phyloP scores from a whole-genome alignment of 176 grass and related monocot species.

The Tuctoria greenei region DNA sequence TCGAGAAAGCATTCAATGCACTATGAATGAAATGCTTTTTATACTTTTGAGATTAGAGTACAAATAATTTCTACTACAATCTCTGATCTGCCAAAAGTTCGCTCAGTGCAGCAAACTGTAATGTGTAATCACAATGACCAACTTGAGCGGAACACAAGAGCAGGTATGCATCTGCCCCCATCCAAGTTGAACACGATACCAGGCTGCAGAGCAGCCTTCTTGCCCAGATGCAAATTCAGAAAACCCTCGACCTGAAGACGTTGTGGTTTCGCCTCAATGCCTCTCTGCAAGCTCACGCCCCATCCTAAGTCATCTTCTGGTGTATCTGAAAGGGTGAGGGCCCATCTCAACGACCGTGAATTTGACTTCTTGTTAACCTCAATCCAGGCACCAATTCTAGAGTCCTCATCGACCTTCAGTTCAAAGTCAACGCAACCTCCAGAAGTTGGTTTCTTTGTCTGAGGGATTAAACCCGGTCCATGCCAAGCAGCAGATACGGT shows the following conservation, averaged over 20 bases:
- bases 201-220: constrained; percentile 66
- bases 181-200: constrained; percentile 52
- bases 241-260: constrained; percentile 61
- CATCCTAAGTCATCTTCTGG: constrained; percentile 64
- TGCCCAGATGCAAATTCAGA: constrained; percentile 66
- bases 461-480: constrained; percentile 37
- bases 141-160: constrained; percentile 54
- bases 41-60: not conserved
- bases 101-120: not conserved
- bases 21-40: not conserved
- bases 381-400: constrained; percentile 72
- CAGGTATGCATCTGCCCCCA: constrained; percentile 40
- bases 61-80: constrained; percentile 13
- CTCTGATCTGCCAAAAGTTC: constrained; percentile 21
- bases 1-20: not conserved
- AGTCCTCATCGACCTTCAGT: constrained; percentile 75
- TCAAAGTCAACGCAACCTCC: constrained; percentile 59
- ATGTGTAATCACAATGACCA: constrained; percentile 56
- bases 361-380: constrained; percentile 58
- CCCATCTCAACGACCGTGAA: constrained; percentile 49
- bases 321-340: constrained; percentile 55
- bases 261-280: constrained; percentile 42
- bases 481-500: constrained; percentile 60
- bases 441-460: constrained; percentile 39
- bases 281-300: constrained; percentile 56